Percentiles rank a stretch among this genome's conserved stretches.
These are phyloP conservation scores for Pythium folliculosum DNA, from an alignment of 352 stramenopile species.

Conservation along the genomic window DNA sequence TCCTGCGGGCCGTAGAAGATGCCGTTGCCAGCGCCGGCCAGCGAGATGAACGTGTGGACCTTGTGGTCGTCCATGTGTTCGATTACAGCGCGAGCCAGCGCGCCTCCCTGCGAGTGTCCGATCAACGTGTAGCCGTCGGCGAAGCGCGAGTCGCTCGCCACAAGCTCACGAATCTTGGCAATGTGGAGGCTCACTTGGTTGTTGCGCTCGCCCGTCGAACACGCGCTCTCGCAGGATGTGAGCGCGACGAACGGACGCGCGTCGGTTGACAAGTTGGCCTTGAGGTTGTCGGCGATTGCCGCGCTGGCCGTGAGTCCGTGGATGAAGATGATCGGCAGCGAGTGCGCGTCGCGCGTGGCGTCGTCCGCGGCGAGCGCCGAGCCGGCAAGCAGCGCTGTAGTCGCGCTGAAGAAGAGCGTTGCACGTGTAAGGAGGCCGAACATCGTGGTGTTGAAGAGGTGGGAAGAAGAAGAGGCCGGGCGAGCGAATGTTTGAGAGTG, in stretches of 20 bases:
- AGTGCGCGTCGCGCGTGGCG: neutral
- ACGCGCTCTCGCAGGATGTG: no score
- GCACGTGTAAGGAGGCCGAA: neutral
- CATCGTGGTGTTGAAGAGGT: neutral
- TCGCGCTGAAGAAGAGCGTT: slow-evolving; percentile 9
- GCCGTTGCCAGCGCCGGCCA: slow-evolving; percentile 47
- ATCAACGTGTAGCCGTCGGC: slow-evolving; percentile 51
- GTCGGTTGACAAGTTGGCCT: slow-evolving; percentile 10
- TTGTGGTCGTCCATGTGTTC: slow-evolving; percentile 58
- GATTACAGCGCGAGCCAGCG: slow-evolving; percentile 42
- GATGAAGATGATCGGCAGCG: slow-evolving; percentile 51
- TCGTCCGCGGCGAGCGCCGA: neutral
- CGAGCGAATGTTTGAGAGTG: no score
- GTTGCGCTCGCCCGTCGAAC: no score
- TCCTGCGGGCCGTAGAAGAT: slow-evolving; percentile 46
- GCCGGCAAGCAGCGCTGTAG: slow-evolving; percentile 1
- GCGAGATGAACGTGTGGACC: slow-evolving; percentile 43
- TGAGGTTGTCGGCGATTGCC: slow-evolving; percentile 29
- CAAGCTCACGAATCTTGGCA: no score
- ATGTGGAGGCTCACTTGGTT: no score
- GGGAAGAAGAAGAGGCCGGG: slow-evolving; percentile 6
- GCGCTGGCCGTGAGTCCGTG: slow-evolving; percentile 41
- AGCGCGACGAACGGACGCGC: no score
- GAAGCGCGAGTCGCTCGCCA: slow-evolving; percentile 37
- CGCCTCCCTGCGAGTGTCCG: slow-evolving; percentile 44